A percentile compares a stretch with the other conserved stretches of the same genome.
These are phyloP conservation scores for Citrus reticulata DNA, from an alignment of 345 rosid species.

Conservation along the genomic window DNA sequence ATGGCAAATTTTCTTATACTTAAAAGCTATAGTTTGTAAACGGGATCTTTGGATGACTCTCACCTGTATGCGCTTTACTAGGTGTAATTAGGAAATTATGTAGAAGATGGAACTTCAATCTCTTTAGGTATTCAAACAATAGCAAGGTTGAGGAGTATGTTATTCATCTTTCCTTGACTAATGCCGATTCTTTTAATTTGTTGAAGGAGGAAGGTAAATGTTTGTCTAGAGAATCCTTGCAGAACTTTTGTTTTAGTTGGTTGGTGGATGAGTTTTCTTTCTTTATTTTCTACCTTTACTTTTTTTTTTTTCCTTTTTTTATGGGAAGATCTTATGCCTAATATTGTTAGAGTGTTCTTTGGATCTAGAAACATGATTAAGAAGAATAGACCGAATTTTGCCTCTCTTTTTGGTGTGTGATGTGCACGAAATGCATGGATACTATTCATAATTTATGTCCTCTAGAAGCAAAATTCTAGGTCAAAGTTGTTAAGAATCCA, in stretches of 20 bases:
- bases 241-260: not conserved
- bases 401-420: not conserved
- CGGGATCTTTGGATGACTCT: not conserved
- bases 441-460: not conserved
- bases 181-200: not conserved
- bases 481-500: not conserved
- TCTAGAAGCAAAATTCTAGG: not conserved
- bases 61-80: not conserved
- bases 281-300: not conserved
- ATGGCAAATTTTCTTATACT: not conserved
- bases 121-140: not conserved
- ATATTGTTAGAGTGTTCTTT: not conserved
- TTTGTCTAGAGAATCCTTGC: not conserved
- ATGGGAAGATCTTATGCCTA: not conserved
- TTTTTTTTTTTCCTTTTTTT: not conserved
- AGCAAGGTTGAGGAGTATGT: not conserved
- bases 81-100: not conserved
- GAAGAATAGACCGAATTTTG: not conserved
- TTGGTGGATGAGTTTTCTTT: not conserved
- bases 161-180: not conserved
- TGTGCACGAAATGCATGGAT: not conserved
- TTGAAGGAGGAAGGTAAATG: not conserved
- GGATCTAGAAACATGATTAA: not conserved
- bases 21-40: not conserved
- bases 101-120: not conserved